phyloP scores from a whole-genome alignment of 208 protist species.

The Tritrichomonas musculus region DNA sequence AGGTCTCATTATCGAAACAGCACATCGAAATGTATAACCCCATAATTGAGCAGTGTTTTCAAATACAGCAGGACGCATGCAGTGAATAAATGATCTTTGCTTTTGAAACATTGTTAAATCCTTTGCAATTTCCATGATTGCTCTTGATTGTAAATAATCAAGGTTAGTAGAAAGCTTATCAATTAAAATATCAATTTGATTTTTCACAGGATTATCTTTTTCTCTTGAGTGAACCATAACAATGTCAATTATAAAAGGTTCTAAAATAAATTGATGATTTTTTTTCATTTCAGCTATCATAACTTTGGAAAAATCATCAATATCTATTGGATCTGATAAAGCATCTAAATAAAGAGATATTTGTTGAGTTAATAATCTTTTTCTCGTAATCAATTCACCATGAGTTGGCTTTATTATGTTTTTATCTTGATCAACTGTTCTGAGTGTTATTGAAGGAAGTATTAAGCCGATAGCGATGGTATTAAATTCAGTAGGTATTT shows the following conservation, averaged over 20 bases:
- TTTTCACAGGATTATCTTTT: neutral
- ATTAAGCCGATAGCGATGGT: neutral
- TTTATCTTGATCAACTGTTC: neutral
- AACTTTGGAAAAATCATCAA: neutral
- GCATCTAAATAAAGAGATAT: neutral
- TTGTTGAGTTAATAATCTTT: neutral
- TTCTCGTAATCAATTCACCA: neutral
- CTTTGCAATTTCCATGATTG: neutral
- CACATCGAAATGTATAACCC: neutral
- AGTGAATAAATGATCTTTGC: neutral
- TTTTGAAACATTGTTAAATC: neutral
- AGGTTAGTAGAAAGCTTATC: neutral
- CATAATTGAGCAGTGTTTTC: too few relatives aligned
- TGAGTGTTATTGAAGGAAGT: neutral
- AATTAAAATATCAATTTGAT: neutral
- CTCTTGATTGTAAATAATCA: neutral
- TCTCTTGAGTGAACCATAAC: neutral
- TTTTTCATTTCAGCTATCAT: neutral
- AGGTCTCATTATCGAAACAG: neutral
- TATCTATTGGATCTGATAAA: neutral
- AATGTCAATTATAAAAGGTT: neutral
- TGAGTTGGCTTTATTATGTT: neutral
- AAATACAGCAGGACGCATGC: too few relatives aligned
- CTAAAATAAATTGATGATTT: conserved; percentile 13
- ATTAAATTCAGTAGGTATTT: neutral